Base-by-base conservation (phyloP, 768 basidiomycete species). In the Trametopsis cervina region DNA sequence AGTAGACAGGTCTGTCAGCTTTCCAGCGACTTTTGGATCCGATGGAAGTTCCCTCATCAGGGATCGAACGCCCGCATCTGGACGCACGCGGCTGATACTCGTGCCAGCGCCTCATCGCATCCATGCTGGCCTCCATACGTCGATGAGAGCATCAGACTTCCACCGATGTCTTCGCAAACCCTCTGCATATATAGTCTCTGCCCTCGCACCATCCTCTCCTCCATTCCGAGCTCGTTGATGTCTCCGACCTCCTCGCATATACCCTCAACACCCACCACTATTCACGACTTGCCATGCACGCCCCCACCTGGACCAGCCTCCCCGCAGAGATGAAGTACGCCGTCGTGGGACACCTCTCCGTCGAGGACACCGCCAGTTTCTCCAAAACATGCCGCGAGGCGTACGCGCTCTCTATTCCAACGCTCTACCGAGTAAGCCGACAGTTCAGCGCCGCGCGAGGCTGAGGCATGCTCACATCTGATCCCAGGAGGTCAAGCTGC, bases 291-390 rank as follows among this genome's bases (percentile, higher is more conserved):
- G 13, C 33, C 50, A 42, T 52, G 51, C 38, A 46, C 40, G 18
- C 21, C 26, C 26, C 7, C 36, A 25, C 12, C 22, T 86, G 85
- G 85, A 59, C 69, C 50, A 43, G 61, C 17, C 79, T 88, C 55
- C 85, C 85, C 35, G 68, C 69, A 0, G 85, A 88, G 54, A 78
- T 88, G 63, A 79, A 78, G 63, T 70, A 81, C 56, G 66, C 74
- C 23, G 57, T 88, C 61, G 65, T 82, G 37, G 73, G 69, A 36
- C 60, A 64, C 50, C 72, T 85, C 53, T 70, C 69, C 39, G 55
- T 60, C 17, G 47, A 59, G 51, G 76, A 77, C 50, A 63, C 75
- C 20, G 62, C 69, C 20, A 59, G 71, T 0, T 69, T 85, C 53
- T 69, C 84, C 10, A 56, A 60, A 18, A 73, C 77, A 0, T 72